Conservation (phyloP, 2,329 filamentous ascomycete species). For the Niveomyces coronatus region DNA sequence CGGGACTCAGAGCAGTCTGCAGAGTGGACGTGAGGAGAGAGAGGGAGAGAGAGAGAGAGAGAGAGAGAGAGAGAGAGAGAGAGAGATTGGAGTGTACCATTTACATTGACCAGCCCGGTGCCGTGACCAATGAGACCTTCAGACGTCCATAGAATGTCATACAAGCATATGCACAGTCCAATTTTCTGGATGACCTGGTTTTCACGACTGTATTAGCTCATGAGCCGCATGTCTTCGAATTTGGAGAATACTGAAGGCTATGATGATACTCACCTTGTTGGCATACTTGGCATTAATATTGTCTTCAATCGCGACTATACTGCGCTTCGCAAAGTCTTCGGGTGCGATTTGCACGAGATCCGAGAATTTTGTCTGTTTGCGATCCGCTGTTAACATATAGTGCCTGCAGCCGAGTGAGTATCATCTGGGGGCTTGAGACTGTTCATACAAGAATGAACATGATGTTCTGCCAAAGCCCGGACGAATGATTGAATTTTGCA, state of each 20-base stretch:
- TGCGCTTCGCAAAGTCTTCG: conserved; percentile 76
- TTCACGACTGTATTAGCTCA: neutral
- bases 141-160: conserved; percentile 79
- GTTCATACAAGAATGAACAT: conserved; percentile 46
- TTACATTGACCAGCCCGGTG: conserved; percentile 85
- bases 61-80: neutral
- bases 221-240: no score
- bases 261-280: conserved; percentile 55
- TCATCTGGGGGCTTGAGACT: no score
- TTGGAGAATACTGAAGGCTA: neutral
- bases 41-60: neutral
- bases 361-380: conserved; percentile 70
- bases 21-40: no score
- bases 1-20: no score
- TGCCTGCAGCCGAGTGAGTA: no score
- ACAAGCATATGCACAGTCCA: conserved; percentile 86
- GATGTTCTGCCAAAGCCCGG: conserved; percentile 6
- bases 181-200: conserved; percentile 77
- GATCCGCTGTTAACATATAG: no score
- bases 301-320: conserved; percentile 79
- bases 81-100: conserved; percentile 44
- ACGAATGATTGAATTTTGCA: no score
- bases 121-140: conserved; percentile 93
- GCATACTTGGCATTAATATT: conserved; percentile 96
- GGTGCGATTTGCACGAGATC: conserved; percentile 91